phyloP scores from a whole-genome alignment of 768 basidiomycete species.

The Mycena galericulata region DNA sequence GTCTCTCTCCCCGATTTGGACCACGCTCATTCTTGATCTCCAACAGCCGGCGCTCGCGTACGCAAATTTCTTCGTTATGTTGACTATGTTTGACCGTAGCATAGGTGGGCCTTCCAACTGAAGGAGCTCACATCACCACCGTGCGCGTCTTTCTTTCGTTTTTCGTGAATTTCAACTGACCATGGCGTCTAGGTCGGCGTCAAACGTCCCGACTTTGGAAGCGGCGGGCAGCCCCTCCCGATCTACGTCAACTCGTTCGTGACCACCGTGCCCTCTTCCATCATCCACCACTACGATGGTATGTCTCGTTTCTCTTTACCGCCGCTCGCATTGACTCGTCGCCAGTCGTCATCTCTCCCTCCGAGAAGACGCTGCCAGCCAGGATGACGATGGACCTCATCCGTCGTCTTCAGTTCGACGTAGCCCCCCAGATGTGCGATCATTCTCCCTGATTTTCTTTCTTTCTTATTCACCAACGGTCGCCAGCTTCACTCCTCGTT shows the following conservation, averaged over 20 bases:
- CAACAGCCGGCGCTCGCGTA: constrained; percentile 17
- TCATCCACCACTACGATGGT: constrained; percentile 80
- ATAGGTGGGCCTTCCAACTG: constrained; percentile 24
- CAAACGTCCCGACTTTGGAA: constrained; percentile 73
- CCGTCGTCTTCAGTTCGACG: constrained; percentile 65
- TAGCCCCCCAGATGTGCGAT: constrained; percentile 63
- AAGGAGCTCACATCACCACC: constrained; percentile 30
- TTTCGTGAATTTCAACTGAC: background rate
- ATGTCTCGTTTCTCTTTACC: constrained; percentile 40
- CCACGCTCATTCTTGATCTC: background rate
- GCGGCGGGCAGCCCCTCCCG: constrained; percentile 56
- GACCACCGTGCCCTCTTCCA: constrained; percentile 61
- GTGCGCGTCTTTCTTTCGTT: background rate
- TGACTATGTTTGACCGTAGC: background rate
- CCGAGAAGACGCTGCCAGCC: constrained; percentile 76
- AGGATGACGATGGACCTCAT: constrained; percentile 80
- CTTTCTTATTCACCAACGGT: too few species aligned
- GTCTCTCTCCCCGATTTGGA: too few species aligned
- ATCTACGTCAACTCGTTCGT: constrained; percentile 73
- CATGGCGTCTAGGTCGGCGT: constrained; percentile 63
- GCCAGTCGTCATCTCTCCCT: constrained; percentile 68
- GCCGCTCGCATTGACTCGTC: constrained; percentile 15
- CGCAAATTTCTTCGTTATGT: too few species aligned
- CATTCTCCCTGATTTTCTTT: background rate
- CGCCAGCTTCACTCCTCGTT: constrained; percentile 72